Conservation (phyloP, 2,329 filamentous ascomycete species). For the Anthostomella pinea region DNA sequence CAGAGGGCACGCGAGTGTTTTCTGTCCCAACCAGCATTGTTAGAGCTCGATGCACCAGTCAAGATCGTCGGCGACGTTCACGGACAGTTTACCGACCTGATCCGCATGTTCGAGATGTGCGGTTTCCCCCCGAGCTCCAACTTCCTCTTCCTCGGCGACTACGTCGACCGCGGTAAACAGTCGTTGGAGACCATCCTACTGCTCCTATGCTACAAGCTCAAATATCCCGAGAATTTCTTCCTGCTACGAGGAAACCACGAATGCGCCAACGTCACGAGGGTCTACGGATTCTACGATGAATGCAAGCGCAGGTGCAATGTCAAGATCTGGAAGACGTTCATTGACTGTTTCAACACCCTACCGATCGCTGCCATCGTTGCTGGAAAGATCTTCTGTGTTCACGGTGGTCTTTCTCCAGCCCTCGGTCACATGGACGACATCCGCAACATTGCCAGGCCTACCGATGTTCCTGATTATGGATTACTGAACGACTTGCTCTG, state of each 20-base stretch:
- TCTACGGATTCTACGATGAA: slow-evolving; percentile 99
- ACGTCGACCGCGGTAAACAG: slow-evolving; percentile 98
- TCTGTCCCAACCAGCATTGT: slow-evolving; percentile 82
- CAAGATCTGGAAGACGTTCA: slow-evolving; percentile 99
- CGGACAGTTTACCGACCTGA: slow-evolving; percentile 92
- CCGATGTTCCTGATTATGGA: slow-evolving; percentile 95
- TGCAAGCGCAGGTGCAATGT: slow-evolving; percentile 99
- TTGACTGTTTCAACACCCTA: slow-evolving; percentile 98
- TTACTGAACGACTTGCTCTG: slow-evolving; percentile 92
- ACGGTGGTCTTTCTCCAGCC: slow-evolving; percentile 89
- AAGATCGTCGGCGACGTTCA: slow-evolving; percentile 98
- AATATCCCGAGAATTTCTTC: slow-evolving; percentile 99
- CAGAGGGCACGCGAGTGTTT: slow-evolving; percentile 85
- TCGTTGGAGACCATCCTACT: slow-evolving; percentile 98
- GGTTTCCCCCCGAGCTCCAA: slow-evolving; percentile 91
- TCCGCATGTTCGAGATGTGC: slow-evolving; percentile 98
- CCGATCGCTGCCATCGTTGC: slow-evolving; percentile 98
- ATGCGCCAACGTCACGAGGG: slow-evolving; percentile 97
- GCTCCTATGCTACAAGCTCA: slow-evolving; percentile 98
- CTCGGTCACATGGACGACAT: slow-evolving; percentile 98
- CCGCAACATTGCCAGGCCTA: slow-evolving; percentile 89
- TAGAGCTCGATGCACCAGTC: slow-evolving; percentile 91
- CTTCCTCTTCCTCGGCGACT: slow-evolving; percentile 96
- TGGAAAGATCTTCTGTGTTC: slow-evolving; percentile 98
- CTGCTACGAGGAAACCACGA: slow-evolving; percentile 98